Evolutionary conservation across 768 basidiomycete species (phyloP), one percentile per base, ranked within the genome.

Genomic region (Suillus weaverae): DNA sequence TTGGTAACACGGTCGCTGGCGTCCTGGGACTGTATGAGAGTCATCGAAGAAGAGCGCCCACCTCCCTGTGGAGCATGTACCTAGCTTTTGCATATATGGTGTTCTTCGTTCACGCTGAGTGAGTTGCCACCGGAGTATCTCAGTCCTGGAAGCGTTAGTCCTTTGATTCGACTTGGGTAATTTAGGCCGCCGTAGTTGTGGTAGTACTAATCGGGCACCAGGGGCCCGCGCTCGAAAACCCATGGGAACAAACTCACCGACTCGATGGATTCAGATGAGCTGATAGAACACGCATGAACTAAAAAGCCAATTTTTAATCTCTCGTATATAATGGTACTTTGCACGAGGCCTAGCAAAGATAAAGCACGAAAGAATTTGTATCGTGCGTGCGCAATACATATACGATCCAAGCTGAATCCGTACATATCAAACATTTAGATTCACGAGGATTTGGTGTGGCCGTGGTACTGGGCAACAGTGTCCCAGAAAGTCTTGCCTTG

Each of bases 401-500:
- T 33, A 64, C 54, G 50, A 62, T 30, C 46, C 39, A 32, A 43
- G 22, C 33, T 32, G n/a, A 36, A 22, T 14, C 51, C 14, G 3
- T 16, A 32, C 4, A 33, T 26, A 35, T n/a, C 39, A 3, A 41
- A 26, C 2, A 55, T 32, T 9, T 54, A 22, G n/a, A 8, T 4
- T 8, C 7, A 38, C 18, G 43, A 63, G 43, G 74, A 73, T 61
- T 68, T 64, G 63, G 68, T 51, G 50, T 32, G 33, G 5, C 68
- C 69, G 22, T 74, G 66, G 64, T 76, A 72, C 71, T 77, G 81
- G 66, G 81, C 67, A 26, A 86, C 79, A 43, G 69, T 74, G 56
- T 84, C 80, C 72, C 81, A 85, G 77, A 89, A 89, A 14, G 74
- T 63, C 68, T 81, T 81, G 22, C 88, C 89, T 64, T 90, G 89